phyloP scores from a whole-genome alignment of 139 green algal genomes.

The Micractinium conductrix region DNA sequence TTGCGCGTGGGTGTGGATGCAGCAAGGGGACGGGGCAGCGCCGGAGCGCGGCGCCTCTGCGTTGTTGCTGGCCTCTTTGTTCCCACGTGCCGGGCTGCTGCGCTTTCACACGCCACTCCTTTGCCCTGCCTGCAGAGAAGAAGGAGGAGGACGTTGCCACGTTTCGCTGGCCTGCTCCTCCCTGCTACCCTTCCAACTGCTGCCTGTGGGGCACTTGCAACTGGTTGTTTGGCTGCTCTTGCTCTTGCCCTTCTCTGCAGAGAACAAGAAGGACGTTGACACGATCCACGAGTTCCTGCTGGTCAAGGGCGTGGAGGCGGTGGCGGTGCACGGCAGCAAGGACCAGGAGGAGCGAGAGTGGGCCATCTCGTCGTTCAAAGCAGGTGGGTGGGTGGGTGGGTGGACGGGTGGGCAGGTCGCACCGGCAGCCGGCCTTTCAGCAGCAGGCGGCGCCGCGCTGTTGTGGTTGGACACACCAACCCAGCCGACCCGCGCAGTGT shows the following conservation, averaged over 20 bases:
- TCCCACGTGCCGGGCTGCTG: neutral
- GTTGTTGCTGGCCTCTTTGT: too few relatives aligned
- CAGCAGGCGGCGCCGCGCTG: too few relatives aligned
- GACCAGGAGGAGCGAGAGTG: constrained; percentile 92
- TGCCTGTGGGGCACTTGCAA: too few relatives aligned
- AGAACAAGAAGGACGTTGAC: constrained; percentile 98
- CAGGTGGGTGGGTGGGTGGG: constrained; percentile 25
- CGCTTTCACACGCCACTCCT: neutral
- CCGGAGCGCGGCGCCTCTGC: too few relatives aligned
- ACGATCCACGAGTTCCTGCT: constrained; percentile 95
- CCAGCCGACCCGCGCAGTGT: too few relatives aligned
- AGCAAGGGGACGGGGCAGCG: neutral
- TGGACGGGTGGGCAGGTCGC: neutral
- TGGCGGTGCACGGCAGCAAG: constrained; percentile 96
- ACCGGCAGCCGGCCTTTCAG: too few relatives aligned
- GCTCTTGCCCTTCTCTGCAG: constrained; percentile 21
- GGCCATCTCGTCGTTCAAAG: constrained; percentile 95
- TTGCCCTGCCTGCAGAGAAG: neutral
- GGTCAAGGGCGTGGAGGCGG: constrained; percentile 94
- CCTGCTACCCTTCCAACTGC: neutral
- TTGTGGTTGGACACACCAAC: too few relatives aligned
- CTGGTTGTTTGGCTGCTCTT: neutral
- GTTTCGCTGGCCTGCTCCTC: neutral
- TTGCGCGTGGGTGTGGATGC: neutral
- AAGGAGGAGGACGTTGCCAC: too few relatives aligned